Percentiles rank a stretch among this genome's conserved stretches.
These are phyloP conservation scores for Phytopythium oedochilum DNA, from an alignment of 352 stramenopile genomes.

Conservation along the genomic window DNA sequence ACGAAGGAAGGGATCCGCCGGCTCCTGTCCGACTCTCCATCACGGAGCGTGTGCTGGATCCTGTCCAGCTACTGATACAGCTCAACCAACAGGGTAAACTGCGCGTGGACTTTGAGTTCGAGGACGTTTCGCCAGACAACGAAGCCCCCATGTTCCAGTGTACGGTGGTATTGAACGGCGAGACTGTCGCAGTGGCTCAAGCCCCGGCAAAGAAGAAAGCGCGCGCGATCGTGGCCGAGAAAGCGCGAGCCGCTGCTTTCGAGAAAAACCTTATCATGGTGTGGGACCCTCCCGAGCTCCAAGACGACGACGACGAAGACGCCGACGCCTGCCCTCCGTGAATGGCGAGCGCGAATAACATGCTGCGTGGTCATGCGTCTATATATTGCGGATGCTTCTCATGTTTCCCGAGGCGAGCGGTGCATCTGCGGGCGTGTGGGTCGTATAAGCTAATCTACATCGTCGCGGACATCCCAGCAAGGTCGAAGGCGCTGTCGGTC, in stretches of 20 bases:
- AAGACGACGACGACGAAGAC: slow-evolving; percentile 23
- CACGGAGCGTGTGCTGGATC: slow-evolving; percentile 32
- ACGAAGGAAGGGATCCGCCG: not conserved
- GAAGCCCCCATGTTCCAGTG: slow-evolving; percentile 45
- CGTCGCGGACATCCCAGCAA: slow-evolving; percentile 2
- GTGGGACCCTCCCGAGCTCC: slow-evolving; percentile 20
- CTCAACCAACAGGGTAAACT: slow-evolving; percentile 38
- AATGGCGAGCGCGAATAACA: not conserved
- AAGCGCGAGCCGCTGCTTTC: slow-evolving; percentile 75
- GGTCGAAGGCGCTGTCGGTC: not conserved
- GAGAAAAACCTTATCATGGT: slow-evolving; percentile 42
- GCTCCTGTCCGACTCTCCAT: slow-evolving; percentile 26
- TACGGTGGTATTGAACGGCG: slow-evolving; percentile 40
- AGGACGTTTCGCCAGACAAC: slow-evolving; percentile 39
- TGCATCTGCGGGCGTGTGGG: slow-evolving; percentile 2
- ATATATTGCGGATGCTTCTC: slow-evolving; percentile 11
- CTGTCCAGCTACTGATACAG: slow-evolving; percentile 49
- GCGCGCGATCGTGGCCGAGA: slow-evolving; percentile 34
- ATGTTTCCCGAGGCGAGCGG: slow-evolving; percentile 11
- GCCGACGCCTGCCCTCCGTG: not conserved
- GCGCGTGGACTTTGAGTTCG: slow-evolving; percentile 34
- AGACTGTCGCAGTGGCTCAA: slow-evolving; percentile 21
- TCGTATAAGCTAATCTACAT: slow-evolving; percentile 50
- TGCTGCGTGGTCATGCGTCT: slow-evolving; percentile 5
- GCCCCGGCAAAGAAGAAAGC: slow-evolving; percentile 87